A percentile compares a stretch with the other conserved stretches of the same genome.
phyloP scores from a whole-genome alignment of 495 filamentous ascomycete species.

The Penicillium dipodomyicola region DNA sequence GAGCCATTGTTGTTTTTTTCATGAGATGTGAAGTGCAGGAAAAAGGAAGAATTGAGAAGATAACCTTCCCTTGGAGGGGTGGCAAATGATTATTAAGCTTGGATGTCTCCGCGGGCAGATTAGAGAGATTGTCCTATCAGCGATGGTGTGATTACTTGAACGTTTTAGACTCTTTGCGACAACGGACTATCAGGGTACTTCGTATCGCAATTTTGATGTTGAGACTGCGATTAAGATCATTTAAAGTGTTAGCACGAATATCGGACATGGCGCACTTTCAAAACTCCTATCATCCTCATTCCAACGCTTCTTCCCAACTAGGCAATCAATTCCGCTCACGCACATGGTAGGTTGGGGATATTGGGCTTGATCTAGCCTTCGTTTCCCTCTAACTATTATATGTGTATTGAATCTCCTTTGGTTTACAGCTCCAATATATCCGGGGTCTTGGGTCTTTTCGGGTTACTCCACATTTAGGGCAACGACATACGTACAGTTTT shows the following conservation, averaged over 20 bases:
- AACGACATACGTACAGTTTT: too few relatives aligned
- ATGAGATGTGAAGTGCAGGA: neutral
- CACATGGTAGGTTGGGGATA: neutral
- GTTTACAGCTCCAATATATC: too few relatives aligned
- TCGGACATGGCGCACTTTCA: neutral
- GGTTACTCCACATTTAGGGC: too few relatives aligned
- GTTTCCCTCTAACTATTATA: neutral
- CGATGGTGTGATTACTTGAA: neutral
- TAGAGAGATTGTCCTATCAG: conserved; percentile 5
- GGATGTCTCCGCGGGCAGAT: neutral
- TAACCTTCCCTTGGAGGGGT: conserved; percentile 22
- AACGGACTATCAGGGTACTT: too few relatives aligned
- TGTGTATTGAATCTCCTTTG: too few relatives aligned
- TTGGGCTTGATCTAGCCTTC: neutral
- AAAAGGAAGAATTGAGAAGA: conserved; percentile 2
- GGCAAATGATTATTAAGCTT: conserved; percentile 16
- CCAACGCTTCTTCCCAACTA: neutral
- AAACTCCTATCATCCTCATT: neutral
- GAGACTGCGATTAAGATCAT: neutral
- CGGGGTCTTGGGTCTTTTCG: too few relatives aligned
- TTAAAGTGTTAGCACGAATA: neutral
- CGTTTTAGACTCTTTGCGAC: neutral
- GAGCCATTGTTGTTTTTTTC: conserved; percentile 26
- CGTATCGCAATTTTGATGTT: neutral
- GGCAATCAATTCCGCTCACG: neutral